These are phyloP conservation scores for Termitomyces sp. DNA, from an alignment of 768 basidiomycete species.

Conservation along the genomic window DNA sequence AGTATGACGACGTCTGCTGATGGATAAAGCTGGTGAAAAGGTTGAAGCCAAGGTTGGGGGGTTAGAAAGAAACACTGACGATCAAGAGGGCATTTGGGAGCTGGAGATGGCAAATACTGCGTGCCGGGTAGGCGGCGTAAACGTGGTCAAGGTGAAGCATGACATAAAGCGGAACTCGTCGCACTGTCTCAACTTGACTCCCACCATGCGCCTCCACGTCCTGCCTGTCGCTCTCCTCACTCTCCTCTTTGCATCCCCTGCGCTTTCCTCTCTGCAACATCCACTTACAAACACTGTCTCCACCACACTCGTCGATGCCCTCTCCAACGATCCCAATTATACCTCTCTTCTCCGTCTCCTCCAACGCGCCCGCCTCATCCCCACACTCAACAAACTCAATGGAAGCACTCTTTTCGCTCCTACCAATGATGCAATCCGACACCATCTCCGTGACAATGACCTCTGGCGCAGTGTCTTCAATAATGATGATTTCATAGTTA, in stretches of 20 bases:
- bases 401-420: conserved; percentile 89
- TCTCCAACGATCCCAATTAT: conserved; percentile 73
- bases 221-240: conserved; percentile 19
- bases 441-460: conserved; percentile 29
- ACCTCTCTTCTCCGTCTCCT: conserved; percentile 68
- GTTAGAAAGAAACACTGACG: conserved; percentile 33
- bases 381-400: conserved; percentile 84
- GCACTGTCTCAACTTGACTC: neutral
- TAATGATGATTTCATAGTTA: conserved; percentile 30
- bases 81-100: conserved; percentile 52
- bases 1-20: conserved; percentile 67
- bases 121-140: conserved; percentile 44
- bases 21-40: conserved; percentile 52
- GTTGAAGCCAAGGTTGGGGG: conserved; percentile 9
- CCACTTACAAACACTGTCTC: conserved; percentile 26
- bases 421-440: conserved; percentile 83
- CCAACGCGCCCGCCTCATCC: conserved; percentile 82
- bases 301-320: conserved; percentile 71
- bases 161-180: neutral
- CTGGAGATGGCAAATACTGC: conserved; percentile 49
- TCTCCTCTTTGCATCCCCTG: conserved; percentile 21
- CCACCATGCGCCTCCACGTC: conserved; percentile 13
- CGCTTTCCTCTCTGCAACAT: conserved; percentile 25
- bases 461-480: conserved; percentile 34
- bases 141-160: conserved; percentile 37